Evolutionary conservation across 2,329 filamentous ascomycete genomes (phyloP).

Genomic region (Tothia fuscella): DNA sequence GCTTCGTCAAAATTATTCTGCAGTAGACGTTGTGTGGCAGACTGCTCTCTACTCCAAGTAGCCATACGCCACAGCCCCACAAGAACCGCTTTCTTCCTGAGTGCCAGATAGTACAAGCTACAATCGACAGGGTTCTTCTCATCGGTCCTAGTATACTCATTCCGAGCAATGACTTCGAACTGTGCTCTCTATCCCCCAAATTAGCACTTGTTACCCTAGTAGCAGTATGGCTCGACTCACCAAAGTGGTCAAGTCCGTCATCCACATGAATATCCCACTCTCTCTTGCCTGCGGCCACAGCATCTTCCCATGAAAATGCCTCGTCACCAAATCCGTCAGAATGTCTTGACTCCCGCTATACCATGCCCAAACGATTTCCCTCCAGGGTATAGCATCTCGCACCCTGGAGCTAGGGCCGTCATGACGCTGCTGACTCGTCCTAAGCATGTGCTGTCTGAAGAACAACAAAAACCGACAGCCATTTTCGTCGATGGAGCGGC

Average conservation of each 20-base stretch:
- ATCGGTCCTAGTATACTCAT: conserved; percentile 82
- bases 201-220: conserved; percentile 5
- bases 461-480: conserved; percentile 79
- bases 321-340: conserved; percentile 66
- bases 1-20: conserved; percentile 83
- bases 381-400: conserved; percentile 51
- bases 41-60: conserved; percentile 75
- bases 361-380: conserved; percentile 77
- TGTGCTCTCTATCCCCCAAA: conserved; percentile 48
- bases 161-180: conserved; percentile 82
- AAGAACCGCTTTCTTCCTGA: conserved; percentile 81
- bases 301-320: conserved; percentile 68
- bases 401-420: too few relatives aligned
- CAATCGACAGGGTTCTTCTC: conserved; percentile 85
- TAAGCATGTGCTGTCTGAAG: conserved; percentile 68
- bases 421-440: conserved; percentile 40
- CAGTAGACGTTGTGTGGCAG: conserved; percentile 64
- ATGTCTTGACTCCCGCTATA: conserved; percentile 84
- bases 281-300: conserved; percentile 77
- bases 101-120: conserved; percentile 78
- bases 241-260: conserved; percentile 63
- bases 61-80: conserved; percentile 94
- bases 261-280: conserved; percentile 90
- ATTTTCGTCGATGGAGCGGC: conserved; percentile 82
- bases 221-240: conserved; percentile 38